Conservation (phyloP, 1,284 basidiomycete genomes). For the Trichosporon sp. region DNA sequence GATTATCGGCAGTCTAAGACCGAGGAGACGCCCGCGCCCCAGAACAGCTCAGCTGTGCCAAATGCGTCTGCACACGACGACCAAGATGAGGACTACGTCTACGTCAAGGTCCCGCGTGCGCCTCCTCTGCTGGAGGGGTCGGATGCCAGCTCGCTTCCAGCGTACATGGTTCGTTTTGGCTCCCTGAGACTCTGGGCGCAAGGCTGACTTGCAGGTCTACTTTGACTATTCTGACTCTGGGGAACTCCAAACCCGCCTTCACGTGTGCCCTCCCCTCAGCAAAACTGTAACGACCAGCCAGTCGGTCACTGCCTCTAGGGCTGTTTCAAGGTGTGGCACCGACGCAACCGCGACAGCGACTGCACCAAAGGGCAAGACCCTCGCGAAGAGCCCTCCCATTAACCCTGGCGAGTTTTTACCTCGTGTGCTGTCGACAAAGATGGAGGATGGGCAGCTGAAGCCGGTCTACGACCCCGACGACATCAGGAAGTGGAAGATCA, state of each 20-base stretch:
- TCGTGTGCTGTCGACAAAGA: constrained; percentile 15
- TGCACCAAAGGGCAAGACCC: background rate
- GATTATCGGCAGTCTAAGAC: too few species aligned
- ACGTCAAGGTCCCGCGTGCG: background rate
- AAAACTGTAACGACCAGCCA: background rate
- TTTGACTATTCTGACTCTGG: background rate
- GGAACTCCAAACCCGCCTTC: background rate
- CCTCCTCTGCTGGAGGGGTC: background rate
- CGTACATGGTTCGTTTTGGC: background rate
- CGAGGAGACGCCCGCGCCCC: too few species aligned
- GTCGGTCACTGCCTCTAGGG: background rate
- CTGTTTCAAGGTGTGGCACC: background rate
- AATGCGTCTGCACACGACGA: too few species aligned
- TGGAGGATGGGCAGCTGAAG: constrained; percentile 27
- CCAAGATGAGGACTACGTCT: background rate
- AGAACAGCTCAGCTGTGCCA: too few species aligned
- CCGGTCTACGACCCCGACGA: constrained; percentile 28
- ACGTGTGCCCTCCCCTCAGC: background rate
- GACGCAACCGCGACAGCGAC: background rate
- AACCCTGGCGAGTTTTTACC: constrained; percentile 4
- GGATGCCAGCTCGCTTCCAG: background rate
- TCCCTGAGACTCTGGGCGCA: background rate
- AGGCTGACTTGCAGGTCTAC: background rate
- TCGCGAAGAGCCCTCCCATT: background rate
- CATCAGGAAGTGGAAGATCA: constrained; percentile 25